Base-by-base conservation (phyloP, 1,284 basidiomycete genomes). In the Boletus sp. region DNA sequence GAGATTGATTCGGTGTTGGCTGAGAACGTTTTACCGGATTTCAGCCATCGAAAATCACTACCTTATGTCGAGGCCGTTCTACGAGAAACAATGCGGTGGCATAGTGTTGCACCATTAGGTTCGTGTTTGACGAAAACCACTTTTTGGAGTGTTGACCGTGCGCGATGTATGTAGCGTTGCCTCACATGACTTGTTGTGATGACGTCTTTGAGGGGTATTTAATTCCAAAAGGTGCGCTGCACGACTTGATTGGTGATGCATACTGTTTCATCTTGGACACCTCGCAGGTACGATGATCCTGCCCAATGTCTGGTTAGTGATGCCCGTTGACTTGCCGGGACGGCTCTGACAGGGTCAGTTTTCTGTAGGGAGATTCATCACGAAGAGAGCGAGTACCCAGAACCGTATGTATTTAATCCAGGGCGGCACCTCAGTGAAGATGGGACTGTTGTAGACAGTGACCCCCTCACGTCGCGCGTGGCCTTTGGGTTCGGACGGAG, bases 81-180 rank as follows among this genome's bases (percentile, higher is more conserved):
- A 8, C 53, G 65, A 36, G 64, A 66, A 42, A 60, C 62, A n/a
- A 55, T 66, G 61, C 64, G 67, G 41, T 69, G 64, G 64, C 61
- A 66, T 40, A 61, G 50, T 20, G 66, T 55, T 38, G 46, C 54
- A 23, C 63, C 63, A 4, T 38, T 69, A 44, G 56, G 64, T 68
- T 39, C 25, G 57, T 48, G 29, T 17, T 29, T 3, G 29, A 39
- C 5, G 4, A 19, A n/a, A 3, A 0, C 26, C 14, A 5, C 25
- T 16, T 29, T 41, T 41, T 14, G 32, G 32, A 8, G 39, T 32
- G 27, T 51, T 62, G 36, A 63, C 27, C 8, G 2, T 20, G n/a
- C 33, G 14, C 1, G 6, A 49, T 37, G 38, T 35, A 60, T n/a
- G n/a, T n/a, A n/a, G 65, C 64, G 40, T 36, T 69, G 16, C 61